Evolutionary conservation across 106 monocot genomes (phyloP).

Genomic region (Iris macrosiphon): DNA sequence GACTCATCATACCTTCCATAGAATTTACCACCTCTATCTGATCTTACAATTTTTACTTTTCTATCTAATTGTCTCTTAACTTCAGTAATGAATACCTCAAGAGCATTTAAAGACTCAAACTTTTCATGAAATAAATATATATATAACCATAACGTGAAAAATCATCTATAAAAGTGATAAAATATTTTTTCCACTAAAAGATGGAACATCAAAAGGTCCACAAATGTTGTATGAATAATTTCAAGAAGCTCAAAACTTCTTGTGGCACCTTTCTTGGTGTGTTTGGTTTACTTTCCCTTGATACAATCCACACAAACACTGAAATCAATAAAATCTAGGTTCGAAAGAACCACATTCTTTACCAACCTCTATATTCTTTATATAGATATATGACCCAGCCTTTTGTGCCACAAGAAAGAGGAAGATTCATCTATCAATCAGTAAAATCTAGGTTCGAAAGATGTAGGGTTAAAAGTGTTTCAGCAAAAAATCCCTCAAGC

Average conservation of each 20-base stretch:
- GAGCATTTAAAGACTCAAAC: neutral
- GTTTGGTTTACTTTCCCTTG: constrained; percentile 1
- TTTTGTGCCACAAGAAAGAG: constrained; percentile 10
- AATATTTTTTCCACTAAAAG: neutral
- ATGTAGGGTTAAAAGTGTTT: neutral
- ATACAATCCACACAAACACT: neutral
- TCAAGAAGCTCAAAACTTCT: neutral
- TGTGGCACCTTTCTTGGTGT: constrained; percentile 2
- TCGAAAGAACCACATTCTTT: neutral
- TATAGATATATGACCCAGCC: neutral
- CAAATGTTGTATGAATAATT: neutral
- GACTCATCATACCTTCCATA: neutral
- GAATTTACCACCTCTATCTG: neutral
- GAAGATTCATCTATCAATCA: constrained; percentile 11
- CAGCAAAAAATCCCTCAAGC: constrained; percentile 1
- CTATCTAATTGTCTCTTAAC: neutral
- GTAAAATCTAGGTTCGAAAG: neutral
- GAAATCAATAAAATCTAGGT: neutral
- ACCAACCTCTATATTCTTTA: neutral
- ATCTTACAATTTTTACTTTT: neutral
- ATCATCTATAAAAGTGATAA: neutral
- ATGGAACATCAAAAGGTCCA: neutral
- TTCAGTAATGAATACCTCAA: neutral
- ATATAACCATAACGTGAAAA: constrained; percentile 6
- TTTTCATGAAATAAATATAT: constrained; percentile 1